Base-by-base conservation (phyloP, 2,329 filamentous ascomycete species). In the Colletotrichum theobromicola region DNA sequence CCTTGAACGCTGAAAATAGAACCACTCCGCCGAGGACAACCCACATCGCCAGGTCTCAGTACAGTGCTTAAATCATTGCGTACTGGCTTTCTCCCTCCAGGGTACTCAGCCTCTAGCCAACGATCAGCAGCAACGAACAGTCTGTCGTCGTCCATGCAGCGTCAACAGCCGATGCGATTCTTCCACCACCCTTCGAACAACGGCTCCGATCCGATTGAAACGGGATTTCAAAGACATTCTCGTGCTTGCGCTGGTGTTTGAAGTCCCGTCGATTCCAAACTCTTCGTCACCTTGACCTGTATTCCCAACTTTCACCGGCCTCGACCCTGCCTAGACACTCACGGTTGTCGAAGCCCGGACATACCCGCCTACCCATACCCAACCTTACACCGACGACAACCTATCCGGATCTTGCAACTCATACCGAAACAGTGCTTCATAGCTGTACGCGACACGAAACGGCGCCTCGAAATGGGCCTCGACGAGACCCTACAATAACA, bases 1-100 rank as follows among this genome's bases (percentile, higher is more conserved):
- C 13, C 34, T 55, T 37, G 34, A 62, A 26, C 8, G 32, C 68
- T 65, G 67, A 58, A 70, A 70, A 70, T 65, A 70, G 67, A 70
- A 64, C 42, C n/a, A 35, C n/a, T 32, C 28, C 12, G n/a, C 24
- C 16, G 24, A 26, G 62, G 21, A n/a, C 24, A 60, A 26, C 32
- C n/a, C 57, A 46, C 42, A n/a, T 21, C 7, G 24, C 9, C 2
- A 69, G 55, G 55, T 68, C 18, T 26, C 15, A 10, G n/a, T 37
- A 68, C 70, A 69, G 64, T 68, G 65, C 15, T 13, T 7, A 21
- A 15, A 12, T 32, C 15, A 4, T 15, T n/a, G 7, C 13, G 62
- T 34, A 62, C 65, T 60, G 57, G 34, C 24, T 21, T 57, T 6
- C 24, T 9, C 15, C 30, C 16, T 57, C 57, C 21, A 34, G 37